These are phyloP conservation scores for Rosa chinensis DNA, from an alignment of 306 rosid genomes.

Conservation along the genomic window DNA sequence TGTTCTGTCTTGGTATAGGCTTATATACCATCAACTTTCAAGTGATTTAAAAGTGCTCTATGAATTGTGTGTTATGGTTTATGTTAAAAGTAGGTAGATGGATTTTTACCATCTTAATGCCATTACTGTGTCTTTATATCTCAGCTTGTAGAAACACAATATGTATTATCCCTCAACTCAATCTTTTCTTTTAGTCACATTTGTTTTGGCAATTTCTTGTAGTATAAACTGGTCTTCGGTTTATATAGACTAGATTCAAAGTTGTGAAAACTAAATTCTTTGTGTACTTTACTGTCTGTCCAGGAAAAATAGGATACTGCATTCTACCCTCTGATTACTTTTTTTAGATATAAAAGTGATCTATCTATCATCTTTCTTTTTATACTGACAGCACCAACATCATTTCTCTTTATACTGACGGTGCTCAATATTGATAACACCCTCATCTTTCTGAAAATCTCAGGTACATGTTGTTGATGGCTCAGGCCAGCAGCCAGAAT, in stretches of 20 bases:
- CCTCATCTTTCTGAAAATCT: slow-evolving; percentile 25
- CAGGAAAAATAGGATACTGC: background rate
- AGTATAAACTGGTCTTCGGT: background rate
- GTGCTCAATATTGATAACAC: background rate
- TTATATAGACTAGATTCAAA: background rate
- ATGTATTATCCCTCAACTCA: background rate
- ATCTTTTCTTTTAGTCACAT: background rate
- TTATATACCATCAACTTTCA: slow-evolving; percentile 21
- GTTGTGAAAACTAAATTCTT: background rate
- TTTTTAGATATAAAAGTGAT: background rate
- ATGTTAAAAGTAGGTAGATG: background rate
- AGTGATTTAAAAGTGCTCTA: background rate
- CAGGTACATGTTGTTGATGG: slow-evolving; percentile 94
- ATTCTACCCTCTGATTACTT: background rate
- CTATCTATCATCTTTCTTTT: background rate
- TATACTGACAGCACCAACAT: background rate
- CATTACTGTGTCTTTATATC: background rate
- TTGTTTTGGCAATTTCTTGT: background rate
- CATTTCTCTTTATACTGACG: background rate
- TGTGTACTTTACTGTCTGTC: background rate
- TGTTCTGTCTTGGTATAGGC: slow-evolving; percentile 83
- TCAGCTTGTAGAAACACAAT: background rate
- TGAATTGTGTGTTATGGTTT: background rate
- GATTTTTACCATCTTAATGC: background rate
- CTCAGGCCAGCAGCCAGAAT: slow-evolving; percentile 83